Evolutionary conservation across 768 basidiomycete species (phyloP).

Genomic region (Mycena filopes): DNA sequence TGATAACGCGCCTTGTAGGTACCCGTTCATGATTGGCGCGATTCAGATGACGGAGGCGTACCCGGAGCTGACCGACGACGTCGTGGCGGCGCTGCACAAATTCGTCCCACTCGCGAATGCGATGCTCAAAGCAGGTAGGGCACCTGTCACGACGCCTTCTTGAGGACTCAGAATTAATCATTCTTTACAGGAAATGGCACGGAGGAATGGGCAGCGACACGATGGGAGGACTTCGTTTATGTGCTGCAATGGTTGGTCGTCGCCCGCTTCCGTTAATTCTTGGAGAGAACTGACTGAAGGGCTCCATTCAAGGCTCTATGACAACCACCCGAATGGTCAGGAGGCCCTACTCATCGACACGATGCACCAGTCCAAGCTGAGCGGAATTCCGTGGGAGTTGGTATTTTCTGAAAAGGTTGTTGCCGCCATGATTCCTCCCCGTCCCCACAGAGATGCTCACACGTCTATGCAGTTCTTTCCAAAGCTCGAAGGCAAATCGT

Average conservation of each 20-base stretch:
- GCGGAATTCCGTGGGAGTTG: conserved; percentile 64
- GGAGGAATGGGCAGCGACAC: conserved; percentile 62
- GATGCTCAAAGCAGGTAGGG: conserved; percentile 60
- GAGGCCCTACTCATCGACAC: conserved; percentile 63
- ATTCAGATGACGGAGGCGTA: conserved; percentile 65
- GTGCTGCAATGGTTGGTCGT: conserved; percentile 59
- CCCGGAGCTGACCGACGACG: conserved; percentile 52
- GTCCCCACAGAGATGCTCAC: conserved; percentile 4
- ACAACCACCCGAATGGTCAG: conserved; percentile 60
- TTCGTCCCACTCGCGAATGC: conserved; percentile 63
- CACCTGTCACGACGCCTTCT: not conserved
- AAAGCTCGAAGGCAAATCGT: conserved; percentile 30
- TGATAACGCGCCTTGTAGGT: conserved; percentile 42
- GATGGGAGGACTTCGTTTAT: conserved; percentile 70
- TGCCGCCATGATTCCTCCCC: too few relatives aligned
- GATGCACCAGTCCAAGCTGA: conserved; percentile 61
- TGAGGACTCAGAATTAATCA: not conserved
- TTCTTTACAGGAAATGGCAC: conserved; percentile 50
- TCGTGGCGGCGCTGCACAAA: conserved; percentile 61
- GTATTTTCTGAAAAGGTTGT: conserved; percentile 58
- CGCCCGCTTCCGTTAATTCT: not conserved
- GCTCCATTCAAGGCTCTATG: conserved; percentile 56
- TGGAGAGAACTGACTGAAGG: too few relatives aligned
- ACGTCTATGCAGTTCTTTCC: conserved; percentile 57
- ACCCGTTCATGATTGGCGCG: conserved; percentile 68